Base-by-base conservation (phyloP, 129 eudicot genomes). In the Centaurea solstitialis region DNA sequence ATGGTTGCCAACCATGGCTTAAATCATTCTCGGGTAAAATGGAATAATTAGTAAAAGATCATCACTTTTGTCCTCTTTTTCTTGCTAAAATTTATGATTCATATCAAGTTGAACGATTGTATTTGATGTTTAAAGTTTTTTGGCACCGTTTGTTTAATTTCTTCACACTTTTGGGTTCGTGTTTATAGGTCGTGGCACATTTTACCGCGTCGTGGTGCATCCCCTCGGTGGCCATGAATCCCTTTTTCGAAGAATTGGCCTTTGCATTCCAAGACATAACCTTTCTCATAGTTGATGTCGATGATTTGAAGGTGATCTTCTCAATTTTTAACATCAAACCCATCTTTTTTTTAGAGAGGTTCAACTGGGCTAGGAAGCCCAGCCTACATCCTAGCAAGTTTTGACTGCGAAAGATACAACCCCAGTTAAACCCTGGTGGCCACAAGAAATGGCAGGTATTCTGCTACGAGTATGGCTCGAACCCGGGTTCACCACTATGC, bases 121-220 rank as follows among this genome's bases (percentile, higher is more conserved):
- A 17, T 70, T 47, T n/a, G 35, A 40, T n/a, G 72, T 8, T 80
- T 23, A 61, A 80, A 17, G 8, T 70, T 70, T 37, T 20, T 71
- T 80, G 39, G 21, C 43, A 38, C 0, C 18, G 18, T 67, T 1
- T 45, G 20, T 24, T 38, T 75, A 6, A n/a, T 28, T 6, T 76
- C 12, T 53, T 40, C 59, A n/a, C 13, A 24, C 18, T 76, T 47
- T 15, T 43, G 12, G 59, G 13, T 43, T 40, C 75, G n/a, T 33
- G 22, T 24, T 73, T 90, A 67, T 74, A 93, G 98, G 81, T 93
- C 20, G 91, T 91, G 84, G 94, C 78, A 22, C 98, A 89, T 81
- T 93, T 93, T 83, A 85, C 91, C 24, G 97, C 98, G 2, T 82
- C 91, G 20, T 91, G 98, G 97, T 93, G 98, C 80, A 85, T 91